A percentile compares a stretch with the other conserved stretches of the same genome.
phyloP scores from a whole-genome alignment of 2,329 filamentous ascomycete genomes.

The Venturia nashicola region DNA sequence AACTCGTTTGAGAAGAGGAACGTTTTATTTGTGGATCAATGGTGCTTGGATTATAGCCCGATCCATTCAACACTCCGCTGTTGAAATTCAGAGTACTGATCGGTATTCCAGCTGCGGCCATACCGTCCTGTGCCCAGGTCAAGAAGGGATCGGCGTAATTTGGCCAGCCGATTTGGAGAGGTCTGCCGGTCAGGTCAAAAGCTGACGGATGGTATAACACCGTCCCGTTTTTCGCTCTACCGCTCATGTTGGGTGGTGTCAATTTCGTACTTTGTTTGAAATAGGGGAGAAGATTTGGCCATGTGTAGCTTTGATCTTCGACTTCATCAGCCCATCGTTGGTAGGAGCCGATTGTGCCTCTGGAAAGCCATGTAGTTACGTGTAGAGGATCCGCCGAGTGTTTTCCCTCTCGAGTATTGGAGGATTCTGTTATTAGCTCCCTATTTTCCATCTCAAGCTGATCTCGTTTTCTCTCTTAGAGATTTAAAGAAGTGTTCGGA shows the following conservation, averaged over 20 bases:
- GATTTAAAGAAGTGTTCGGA: no score
- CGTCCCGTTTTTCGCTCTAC: constrained; percentile 16
- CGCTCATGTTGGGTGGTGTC: constrained; percentile 18
- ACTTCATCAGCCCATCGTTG: constrained; percentile 19
- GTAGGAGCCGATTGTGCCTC: constrained; percentile 7
- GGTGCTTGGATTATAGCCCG: constrained; percentile 16
- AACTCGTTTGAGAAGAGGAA: constrained; percentile 14
- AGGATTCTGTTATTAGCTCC: constrained; percentile 9
- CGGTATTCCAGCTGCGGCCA: constrained; percentile 15
- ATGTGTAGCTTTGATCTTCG: constrained; percentile 20
- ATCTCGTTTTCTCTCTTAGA: neutral
- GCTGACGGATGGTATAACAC: constrained; percentile 13
- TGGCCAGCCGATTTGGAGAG: constrained; percentile 6
- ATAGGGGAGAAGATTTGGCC: constrained; percentile 18
- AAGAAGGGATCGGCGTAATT: constrained; percentile 1
- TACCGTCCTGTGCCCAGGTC: constrained; percentile 10
- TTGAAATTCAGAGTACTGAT: constrained; percentile 15
- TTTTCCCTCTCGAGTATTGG: constrained; percentile 19
- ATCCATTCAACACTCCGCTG: constrained; percentile 5
- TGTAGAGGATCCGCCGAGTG: constrained; percentile 15
- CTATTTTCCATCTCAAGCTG: neutral
- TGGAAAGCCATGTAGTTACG: constrained; percentile 8
- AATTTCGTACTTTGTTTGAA: constrained; percentile 20
- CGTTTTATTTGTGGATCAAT: constrained; percentile 17
- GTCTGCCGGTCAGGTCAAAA: neutral